Conservation (phyloP, 352 stramenopile genomes). For the Pythium biforme region DNA sequence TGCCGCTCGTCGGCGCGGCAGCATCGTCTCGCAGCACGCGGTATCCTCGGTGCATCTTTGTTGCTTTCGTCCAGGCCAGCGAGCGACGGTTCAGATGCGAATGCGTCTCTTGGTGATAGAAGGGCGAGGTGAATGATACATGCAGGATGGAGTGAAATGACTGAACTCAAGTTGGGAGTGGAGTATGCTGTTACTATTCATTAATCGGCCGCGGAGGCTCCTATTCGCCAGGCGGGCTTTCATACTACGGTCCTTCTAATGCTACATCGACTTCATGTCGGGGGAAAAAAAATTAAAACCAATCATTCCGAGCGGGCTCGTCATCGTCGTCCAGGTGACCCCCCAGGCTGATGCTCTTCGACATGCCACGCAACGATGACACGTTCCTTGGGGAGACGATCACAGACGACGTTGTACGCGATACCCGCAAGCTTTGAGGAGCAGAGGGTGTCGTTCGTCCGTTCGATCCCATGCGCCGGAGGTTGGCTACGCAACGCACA, state of each 20-base stretch:
- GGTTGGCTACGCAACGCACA: conserved; percentile 38
- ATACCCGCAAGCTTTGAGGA: conserved; percentile 47
- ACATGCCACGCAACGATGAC: conserved; percentile 46
- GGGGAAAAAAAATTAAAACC: conserved; percentile 54
- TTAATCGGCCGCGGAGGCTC: conserved; percentile 17
- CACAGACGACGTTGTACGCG: conserved; percentile 43
- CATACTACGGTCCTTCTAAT: conserved; percentile 28
- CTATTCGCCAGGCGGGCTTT: conserved; percentile 26
- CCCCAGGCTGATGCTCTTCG: conserved; percentile 73
- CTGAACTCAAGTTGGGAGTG: background rate
- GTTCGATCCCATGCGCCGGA: conserved; percentile 52
- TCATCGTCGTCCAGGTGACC: conserved; percentile 60
- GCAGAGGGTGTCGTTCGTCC: conserved; percentile 29
- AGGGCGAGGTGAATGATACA: too few species aligned
- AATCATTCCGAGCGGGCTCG: conserved; percentile 69
- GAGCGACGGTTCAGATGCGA: background rate
- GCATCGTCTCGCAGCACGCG: conserved; percentile 12
- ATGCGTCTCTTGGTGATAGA: conserved; percentile 2
- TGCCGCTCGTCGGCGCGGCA: background rate
- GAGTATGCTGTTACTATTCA: conserved; percentile 25
- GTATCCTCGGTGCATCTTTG: conserved; percentile 17
- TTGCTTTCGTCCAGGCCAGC: background rate
- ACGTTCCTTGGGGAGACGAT: conserved; percentile 45
- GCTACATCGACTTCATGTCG: conserved; percentile 27
- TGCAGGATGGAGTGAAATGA: too few species aligned